A percentile compares a stretch with the other conserved stretches of the same genome.
Conservation (phyloP, 352 stramenopile genomes). For the Aphanomyces astaci region DNA sequence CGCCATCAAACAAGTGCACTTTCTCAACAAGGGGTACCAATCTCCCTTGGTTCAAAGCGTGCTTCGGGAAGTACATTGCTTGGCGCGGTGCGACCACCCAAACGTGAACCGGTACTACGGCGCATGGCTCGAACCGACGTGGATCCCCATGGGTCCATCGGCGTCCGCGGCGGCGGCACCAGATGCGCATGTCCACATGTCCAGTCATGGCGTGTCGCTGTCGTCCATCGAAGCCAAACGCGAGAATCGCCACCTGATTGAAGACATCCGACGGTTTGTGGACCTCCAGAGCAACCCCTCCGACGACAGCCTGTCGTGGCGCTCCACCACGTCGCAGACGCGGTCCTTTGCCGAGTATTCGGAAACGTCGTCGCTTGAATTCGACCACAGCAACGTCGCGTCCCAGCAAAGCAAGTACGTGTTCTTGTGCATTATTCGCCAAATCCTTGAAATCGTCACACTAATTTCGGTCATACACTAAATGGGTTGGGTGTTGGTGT, state of each 20-base stretch:
- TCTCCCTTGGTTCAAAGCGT: slow-evolving; percentile 23
- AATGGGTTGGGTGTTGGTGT: neutral
- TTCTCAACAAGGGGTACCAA: slow-evolving; percentile 24
- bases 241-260: slow-evolving; percentile 6
- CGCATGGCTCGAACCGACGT: slow-evolving; percentile 23
- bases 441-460: too few species aligned
- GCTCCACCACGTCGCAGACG: too few species aligned
- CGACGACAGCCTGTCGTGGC: neutral
- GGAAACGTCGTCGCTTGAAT: slow-evolving; percentile 1
- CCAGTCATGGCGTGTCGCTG: neutral
- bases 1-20: slow-evolving; percentile 24
- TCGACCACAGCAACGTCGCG: neutral
- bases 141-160: slow-evolving; percentile 2
- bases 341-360: slow-evolving; percentile 6
- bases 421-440: too few species aligned
- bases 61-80: slow-evolving; percentile 23
- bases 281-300: slow-evolving; percentile 10
- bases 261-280: slow-evolving; percentile 22
- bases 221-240: slow-evolving; percentile 15
- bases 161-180: neutral
- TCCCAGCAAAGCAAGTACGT: slow-evolving; percentile 2
- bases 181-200: neutral
- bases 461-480: too few species aligned
- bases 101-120: slow-evolving; percentile 25
- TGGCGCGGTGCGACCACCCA: slow-evolving; percentile 20